phyloP scores from a whole-genome alignment of 257 asterid genomes.

The Forsythia viridissima region DNA sequence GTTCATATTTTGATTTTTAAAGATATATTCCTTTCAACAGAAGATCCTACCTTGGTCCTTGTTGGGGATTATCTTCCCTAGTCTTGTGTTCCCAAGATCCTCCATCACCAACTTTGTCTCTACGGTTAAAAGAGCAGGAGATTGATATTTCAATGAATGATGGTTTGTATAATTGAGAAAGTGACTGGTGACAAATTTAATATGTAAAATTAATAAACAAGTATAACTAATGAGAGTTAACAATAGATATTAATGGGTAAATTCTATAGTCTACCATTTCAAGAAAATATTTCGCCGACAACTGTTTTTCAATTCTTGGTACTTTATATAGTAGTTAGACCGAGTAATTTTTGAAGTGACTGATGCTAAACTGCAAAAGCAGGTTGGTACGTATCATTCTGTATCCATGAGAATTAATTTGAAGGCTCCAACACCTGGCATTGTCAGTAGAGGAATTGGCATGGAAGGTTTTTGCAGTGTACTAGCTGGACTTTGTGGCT shows the following conservation, averaged over 20 bases:
- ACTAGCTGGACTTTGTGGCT: slow-evolving; percentile 96
- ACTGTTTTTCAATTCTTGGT: neutral
- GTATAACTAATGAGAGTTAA: too few species aligned
- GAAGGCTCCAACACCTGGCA: slow-evolving; percentile 82
- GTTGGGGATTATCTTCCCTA: neutral
- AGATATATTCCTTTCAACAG: neutral
- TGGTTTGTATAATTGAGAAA: neutral
- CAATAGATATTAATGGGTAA: too few species aligned
- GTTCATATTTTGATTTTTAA: neutral
- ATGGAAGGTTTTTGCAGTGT: slow-evolving; percentile 94
- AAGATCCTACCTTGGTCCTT: too few species aligned
- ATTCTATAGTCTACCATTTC: neutral
- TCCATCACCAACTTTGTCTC: neutral
- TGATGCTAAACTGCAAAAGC: slow-evolving; percentile 26
- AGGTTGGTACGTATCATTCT: slow-evolving; percentile 93
- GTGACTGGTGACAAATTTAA: neutral
- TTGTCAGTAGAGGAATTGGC: slow-evolving; percentile 93
- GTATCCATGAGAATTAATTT: slow-evolving; percentile 61
- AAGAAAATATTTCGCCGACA: neutral
- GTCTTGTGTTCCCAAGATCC: neutral
- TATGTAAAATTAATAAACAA: too few species aligned
- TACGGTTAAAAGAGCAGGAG: neutral
- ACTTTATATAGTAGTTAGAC: neutral
- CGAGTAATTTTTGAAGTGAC: neutral
- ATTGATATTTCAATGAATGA: neutral